A percentile compares a stretch with the other conserved stretches of the same genome.
Conservation (phyloP, 306 rosid genomes). For the Morella rubra region DNA sequence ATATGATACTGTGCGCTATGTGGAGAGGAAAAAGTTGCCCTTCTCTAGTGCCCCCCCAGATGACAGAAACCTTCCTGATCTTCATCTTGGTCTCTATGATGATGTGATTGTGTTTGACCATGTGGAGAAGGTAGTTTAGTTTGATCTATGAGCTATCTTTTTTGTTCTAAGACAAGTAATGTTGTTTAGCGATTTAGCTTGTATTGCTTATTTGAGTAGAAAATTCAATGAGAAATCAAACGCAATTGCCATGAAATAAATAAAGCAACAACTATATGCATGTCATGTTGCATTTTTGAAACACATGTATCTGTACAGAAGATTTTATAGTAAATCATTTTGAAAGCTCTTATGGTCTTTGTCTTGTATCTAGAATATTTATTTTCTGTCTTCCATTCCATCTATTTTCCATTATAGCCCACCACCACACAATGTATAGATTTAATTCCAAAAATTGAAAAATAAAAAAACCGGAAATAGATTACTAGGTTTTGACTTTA, state of each 20-base stretch:
- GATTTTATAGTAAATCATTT: not conserved
- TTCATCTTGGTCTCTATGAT: slow-evolving; percentile 93
- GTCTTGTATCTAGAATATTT: not conserved
- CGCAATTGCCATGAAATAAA: not conserved
- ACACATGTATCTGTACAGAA: not conserved
- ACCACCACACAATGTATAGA: not conserved
- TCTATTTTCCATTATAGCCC: not conserved
- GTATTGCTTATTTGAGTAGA: not conserved
- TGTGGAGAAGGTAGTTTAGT: slow-evolving; percentile 74
- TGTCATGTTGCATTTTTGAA: not conserved
- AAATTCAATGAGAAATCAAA: not conserved
- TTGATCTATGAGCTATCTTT: not conserved
- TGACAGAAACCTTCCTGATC: slow-evolving; percentile 91
- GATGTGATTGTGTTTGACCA: slow-evolving; percentile 92
- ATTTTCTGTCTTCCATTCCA: not conserved
- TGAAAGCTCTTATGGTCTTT: not conserved
- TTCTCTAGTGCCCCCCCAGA: slow-evolving; percentile 78
- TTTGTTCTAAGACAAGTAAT: slow-evolving; percentile 6
- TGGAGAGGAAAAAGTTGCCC: slow-evolving; percentile 90
- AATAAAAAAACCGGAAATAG: not conserved
- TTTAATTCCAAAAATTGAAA: not conserved
- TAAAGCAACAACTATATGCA: not conserved
- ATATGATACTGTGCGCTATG: slow-evolving; percentile 93
- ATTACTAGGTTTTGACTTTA: not conserved
- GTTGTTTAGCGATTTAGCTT: slow-evolving; percentile 15